Percentiles rank a stretch among this genome's conserved stretches.
These are phyloP conservation scores for Ziziphus jujuba DNA, from an alignment of 306 rosid species.

Conservation along the genomic window DNA sequence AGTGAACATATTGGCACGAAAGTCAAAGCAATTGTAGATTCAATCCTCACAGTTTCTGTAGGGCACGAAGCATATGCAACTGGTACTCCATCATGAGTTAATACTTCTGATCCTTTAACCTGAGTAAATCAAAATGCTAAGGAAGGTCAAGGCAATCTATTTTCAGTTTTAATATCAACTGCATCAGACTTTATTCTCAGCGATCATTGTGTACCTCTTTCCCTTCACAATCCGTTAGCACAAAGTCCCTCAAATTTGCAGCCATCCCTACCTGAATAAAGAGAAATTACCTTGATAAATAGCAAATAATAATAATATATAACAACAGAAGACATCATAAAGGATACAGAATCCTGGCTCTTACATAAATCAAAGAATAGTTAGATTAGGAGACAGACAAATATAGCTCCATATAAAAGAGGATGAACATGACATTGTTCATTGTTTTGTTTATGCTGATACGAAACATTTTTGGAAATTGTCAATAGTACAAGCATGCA, in stretches of 20 bases:
- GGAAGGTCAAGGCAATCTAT: slow-evolving; percentile 6
- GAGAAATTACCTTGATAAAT: slow-evolving; percentile 15
- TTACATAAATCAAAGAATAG: neutral
- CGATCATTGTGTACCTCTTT: slow-evolving; percentile 57
- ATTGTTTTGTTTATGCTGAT: too few relatives aligned
- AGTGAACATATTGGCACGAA: slow-evolving; percentile 15
- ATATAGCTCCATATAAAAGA: neutral
- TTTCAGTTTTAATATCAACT: slow-evolving; percentile 5
- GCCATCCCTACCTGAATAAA: slow-evolving; percentile 84
- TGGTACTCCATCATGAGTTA: slow-evolving; percentile 60
- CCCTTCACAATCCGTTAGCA: slow-evolving; percentile 70
- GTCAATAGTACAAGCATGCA: too few relatives aligned
- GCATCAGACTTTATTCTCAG: slow-evolving; percentile 7
- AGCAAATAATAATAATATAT: slow-evolving; percentile 5
- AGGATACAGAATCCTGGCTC: neutral
- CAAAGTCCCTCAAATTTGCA: slow-evolving; percentile 80
- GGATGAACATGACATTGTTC: neutral
- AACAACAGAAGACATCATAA: neutral
- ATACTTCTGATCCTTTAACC: slow-evolving; percentile 89
- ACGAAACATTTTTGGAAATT: too few relatives aligned
- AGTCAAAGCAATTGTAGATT: slow-evolving; percentile 17
- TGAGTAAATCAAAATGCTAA: slow-evolving; percentile 32
- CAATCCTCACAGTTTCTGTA: slow-evolving; percentile 64
- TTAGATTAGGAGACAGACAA: neutral
- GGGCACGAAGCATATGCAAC: slow-evolving; percentile 80